Conservation (phyloP, 1,139 yeast genomes). For the Protomyces gravidus region DNA sequence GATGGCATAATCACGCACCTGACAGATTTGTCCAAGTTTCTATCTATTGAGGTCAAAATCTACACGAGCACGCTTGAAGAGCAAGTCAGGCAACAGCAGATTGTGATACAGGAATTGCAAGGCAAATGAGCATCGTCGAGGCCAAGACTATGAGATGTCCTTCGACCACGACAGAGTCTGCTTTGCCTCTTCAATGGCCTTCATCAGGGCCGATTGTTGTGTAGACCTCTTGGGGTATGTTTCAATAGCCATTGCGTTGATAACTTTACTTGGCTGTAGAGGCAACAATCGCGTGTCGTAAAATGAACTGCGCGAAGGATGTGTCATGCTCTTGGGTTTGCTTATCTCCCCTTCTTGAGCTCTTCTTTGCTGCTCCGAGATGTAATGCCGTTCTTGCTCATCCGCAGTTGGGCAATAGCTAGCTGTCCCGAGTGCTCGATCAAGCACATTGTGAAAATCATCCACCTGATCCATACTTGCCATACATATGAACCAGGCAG, state of each 20-base stretch:
- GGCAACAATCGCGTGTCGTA: conserved; percentile 3
- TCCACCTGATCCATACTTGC: conserved; percentile 5
- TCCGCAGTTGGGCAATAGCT: not conserved
- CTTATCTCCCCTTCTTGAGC: not conserved
- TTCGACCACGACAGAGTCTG: not conserved
- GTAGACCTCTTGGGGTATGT: not conserved
- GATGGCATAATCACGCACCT: conserved; percentile 6
- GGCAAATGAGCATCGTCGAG: not conserved
- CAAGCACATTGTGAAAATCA: not conserved
- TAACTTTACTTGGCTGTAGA: not conserved
- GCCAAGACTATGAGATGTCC: not conserved
- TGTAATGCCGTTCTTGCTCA: not conserved
- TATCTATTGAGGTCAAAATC: conserved; percentile 17
- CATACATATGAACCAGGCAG: conserved; percentile 1
- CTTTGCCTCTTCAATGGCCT: conserved; percentile 7
- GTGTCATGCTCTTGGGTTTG: not conserved
- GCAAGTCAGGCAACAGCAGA: conserved; percentile 6
- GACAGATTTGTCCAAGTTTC: conserved; percentile 7
- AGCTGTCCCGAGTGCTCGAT: not conserved
- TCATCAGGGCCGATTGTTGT: not conserved
- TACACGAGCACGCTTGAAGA: conserved; percentile 17
- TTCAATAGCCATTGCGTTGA: not conserved
- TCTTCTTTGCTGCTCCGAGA: not conserved
- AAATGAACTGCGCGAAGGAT: conserved; percentile 4
- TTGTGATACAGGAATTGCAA: not conserved